A percentile compares a stretch with the other conserved stretches of the same genome.
Evolutionary conservation across 192 early-diverging fungal genomes (phyloP).

Genomic region (Coemansia sp.): DNA sequence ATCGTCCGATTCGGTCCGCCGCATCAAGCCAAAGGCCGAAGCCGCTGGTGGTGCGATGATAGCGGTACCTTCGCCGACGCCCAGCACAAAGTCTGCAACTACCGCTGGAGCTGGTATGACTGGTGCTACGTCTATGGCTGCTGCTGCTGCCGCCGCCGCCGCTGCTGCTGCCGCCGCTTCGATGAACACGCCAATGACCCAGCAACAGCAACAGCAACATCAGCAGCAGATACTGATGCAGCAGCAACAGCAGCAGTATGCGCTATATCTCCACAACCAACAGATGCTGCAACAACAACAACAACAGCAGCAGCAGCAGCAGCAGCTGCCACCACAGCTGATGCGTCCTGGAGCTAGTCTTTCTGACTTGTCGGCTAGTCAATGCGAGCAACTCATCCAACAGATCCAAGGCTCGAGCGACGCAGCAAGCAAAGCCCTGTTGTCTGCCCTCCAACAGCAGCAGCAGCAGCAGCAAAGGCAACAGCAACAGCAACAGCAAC

Average conservation of each 20-base stretch:
- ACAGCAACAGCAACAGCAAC: conserved; percentile 19
- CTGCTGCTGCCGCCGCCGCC: background rate
- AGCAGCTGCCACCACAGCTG: no score
- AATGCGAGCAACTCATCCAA: conserved; percentile 29
- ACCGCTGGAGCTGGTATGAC: background rate
- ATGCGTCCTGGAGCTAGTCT: conserved; percentile 6
- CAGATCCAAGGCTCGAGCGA: conserved; percentile 25
- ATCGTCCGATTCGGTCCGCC: conserved; percentile 18
- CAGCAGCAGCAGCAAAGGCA: conserved; percentile 15
- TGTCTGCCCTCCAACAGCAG: conserved; percentile 25
- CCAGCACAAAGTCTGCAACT: conserved; percentile 34
- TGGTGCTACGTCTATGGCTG: background rate
- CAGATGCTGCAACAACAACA: conserved; percentile 20
- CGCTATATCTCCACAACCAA: conserved; percentile 15
- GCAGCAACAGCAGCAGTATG: conserved; percentile 23
- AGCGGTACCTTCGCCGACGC: conserved; percentile 32
- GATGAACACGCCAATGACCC: background rate
- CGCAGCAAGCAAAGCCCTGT: conserved; percentile 19
- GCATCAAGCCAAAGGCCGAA: conserved; percentile 44
- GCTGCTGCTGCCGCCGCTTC: background rate
- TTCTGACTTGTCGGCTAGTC: conserved; percentile 10
- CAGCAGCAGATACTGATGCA: conserved; percentile 21
- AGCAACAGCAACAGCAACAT: conserved; percentile 12
- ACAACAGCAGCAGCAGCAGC: conserved; percentile 1
- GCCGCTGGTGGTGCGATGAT: conserved; percentile 1